Evolutionary conservation across 306 rosid genomes (phyloP), one percentile per base, ranked within the genome.

Genomic region (Ammopiptanthus mongolicus): DNA sequence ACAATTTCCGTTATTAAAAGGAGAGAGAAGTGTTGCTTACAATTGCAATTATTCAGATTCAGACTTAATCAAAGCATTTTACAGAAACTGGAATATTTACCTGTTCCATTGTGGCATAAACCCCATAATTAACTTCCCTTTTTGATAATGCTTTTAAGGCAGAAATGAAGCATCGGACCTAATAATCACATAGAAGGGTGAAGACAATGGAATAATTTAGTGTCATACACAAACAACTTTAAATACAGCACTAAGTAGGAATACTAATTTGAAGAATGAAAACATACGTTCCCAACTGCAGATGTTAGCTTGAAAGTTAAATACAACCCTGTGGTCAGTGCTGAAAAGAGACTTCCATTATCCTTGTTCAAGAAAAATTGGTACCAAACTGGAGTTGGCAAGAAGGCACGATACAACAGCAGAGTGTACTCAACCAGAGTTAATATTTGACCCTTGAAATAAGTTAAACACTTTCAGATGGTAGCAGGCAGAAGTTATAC

Each of bases 311-410:
- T 94, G 76, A 90, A 90, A 15, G 96, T 94, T 80, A 94, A 64
- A 88, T 94, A 94, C 82, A 94, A 83, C 67, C 97, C 97, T 3
- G 98, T 94, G 51, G 84, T 86, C 80, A 91, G 84, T 29, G 97
- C 88, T 19, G 98, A 95, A 81, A 95, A 95, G 85, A 95, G 87
- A 84, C 96, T 86, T 71, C 96, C 97, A 75, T 87, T 81, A 18
- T 87, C 93, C 79, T 84, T 91, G 89, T 95, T 88, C 77, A 91
- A 82, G 85, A 90, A 91, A 86, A 91, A 91, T 5, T 92, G 86
- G 71, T 91, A 91, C 97, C 97, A 95, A 65, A 95, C 93, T 21
- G 98, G 97, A 55, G 93, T 76, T 52, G 98, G 96, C 84, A 95
- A 74, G 65, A 91, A 78, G 18, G 89, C 88, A 69, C 96, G 97